Percentiles rank a stretch among this genome's conserved stretches.
Conservation (phyloP, 495 filamentous ascomycete species). For the Parachaetomium inaequale region DNA sequence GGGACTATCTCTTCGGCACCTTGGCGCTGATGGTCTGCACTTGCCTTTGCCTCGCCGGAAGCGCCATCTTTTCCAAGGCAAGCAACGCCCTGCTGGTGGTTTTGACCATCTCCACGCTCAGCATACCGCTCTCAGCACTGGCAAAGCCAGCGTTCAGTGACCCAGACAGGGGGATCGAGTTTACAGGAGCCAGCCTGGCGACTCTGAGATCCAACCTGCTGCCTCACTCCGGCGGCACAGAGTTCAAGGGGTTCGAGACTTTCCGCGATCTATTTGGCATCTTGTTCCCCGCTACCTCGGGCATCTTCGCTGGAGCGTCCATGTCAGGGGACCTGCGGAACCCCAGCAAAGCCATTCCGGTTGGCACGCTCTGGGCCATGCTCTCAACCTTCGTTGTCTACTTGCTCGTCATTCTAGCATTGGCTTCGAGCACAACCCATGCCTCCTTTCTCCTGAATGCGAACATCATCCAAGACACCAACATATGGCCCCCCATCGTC, state of each 20-base stretch:
- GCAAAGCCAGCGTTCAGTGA: constrained; percentile 63
- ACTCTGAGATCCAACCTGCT: constrained; percentile 70
- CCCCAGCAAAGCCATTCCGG: constrained; percentile 80
- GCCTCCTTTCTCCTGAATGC: constrained; percentile 68
- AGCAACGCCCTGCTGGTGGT: constrained; percentile 76
- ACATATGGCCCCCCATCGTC: constrained; percentile 65
- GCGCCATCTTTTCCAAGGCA: constrained; percentile 72
- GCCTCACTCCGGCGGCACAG: constrained; percentile 44
- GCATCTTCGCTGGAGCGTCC: constrained; percentile 70
- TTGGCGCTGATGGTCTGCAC: constrained; percentile 70
- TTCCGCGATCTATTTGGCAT: constrained; percentile 86
- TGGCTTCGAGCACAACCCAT: constrained; percentile 74
- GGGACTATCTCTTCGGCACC: constrained; percentile 75
- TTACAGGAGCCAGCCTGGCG: constrained; percentile 66
- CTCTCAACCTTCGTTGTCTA: constrained; percentile 73
- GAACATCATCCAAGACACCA: constrained; percentile 77
- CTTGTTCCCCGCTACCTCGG: constrained; percentile 75
- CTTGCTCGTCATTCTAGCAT: constrained; percentile 69
- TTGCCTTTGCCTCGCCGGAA: constrained; percentile 72
- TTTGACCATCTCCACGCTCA: constrained; percentile 69
- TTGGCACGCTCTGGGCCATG: constrained; percentile 74
- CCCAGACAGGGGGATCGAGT: constrained; percentile 59
- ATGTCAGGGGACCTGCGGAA: constrained; percentile 86
- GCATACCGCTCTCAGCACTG: constrained; percentile 74
- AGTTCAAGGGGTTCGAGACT: constrained; percentile 60